phyloP scores from a whole-genome alignment of 345 rosid species.

The Orychophragmus violaceus region DNA sequence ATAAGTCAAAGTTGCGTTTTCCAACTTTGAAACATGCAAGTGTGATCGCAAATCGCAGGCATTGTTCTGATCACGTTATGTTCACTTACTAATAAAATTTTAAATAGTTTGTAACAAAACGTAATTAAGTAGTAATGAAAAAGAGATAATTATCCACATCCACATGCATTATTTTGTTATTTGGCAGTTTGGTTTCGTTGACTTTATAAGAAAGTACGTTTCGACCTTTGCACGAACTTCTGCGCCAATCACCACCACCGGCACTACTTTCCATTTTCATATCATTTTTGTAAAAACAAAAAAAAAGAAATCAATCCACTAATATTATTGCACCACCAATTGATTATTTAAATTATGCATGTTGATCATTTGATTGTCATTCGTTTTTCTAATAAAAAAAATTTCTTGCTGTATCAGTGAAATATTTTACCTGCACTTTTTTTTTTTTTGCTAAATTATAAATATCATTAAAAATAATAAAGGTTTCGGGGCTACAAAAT shows the following conservation, averaged over 20 bases:
- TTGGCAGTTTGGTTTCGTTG: slow-evolving; percentile 3
- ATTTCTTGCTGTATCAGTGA: too few species aligned
- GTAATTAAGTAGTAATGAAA: neutral
- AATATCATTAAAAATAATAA: too few species aligned
- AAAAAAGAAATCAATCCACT: too few species aligned
- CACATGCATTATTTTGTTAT: neutral
- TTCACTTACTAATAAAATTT: neutral
- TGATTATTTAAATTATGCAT: neutral
- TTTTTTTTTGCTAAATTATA: too few species aligned
- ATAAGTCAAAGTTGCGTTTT: neutral
- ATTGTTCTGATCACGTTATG: neutral
- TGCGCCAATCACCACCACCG: slow-evolving; percentile 17
- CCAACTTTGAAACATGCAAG: neutral
- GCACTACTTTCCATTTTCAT: slow-evolving; percentile 12
- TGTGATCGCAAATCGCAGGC: neutral
- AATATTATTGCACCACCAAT: too few species aligned
- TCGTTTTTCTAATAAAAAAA: too few species aligned
- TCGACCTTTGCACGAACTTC: neutral
- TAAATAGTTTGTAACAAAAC: neutral
- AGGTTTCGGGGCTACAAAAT: too few species aligned
- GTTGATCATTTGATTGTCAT: too few species aligned
- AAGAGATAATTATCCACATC: neutral
- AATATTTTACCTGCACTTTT: too few species aligned
- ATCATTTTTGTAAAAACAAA: neutral
- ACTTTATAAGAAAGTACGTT: neutral